Evolutionary conservation across 192 early-diverging fungal genomes (phyloP).

Genomic region (Tieghemiomyces parasiticus): DNA sequence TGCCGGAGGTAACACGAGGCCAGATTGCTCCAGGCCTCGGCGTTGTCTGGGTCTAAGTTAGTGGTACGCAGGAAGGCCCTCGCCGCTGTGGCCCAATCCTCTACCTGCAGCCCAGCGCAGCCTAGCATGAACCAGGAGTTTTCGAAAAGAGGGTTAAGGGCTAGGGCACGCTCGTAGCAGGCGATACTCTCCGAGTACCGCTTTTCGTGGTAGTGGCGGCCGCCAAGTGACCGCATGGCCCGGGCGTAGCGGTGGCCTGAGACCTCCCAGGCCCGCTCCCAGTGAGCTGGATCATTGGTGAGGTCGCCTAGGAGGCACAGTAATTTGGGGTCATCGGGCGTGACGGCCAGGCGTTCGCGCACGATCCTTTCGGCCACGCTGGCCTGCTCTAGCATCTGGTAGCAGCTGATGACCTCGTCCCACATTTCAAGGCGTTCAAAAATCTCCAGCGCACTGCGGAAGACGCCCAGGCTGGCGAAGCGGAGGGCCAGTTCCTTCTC

Average conservation of each 20-base stretch:
- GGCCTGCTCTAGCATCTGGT: constrained; percentile 71
- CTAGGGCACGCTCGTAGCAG: constrained; percentile 66
- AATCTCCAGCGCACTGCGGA: constrained; percentile 86
- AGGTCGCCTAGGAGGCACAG: constrained; percentile 87
- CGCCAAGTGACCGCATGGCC: constrained; percentile 90
- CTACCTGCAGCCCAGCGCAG: constrained; percentile 72
- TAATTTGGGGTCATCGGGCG: constrained; percentile 67
- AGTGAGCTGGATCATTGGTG: constrained; percentile 52
- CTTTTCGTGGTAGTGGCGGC: constrained; percentile 50
- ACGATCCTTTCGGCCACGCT: constrained; percentile 77
- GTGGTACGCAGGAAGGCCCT: constrained; percentile 65
- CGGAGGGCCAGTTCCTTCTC: constrained; percentile 82
- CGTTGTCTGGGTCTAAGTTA: constrained; percentile 57
- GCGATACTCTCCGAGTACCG: constrained; percentile 50
- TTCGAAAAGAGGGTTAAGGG: constrained; percentile 89
- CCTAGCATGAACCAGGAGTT: constrained; percentile 94
- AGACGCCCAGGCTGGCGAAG: constrained; percentile 71
- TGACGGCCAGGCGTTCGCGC: constrained; percentile 37
- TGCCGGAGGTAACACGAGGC: constrained; percentile 64
- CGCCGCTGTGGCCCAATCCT: constrained; percentile 59
- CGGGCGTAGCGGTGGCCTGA: constrained; percentile 69
- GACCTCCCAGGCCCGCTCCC: constrained; percentile 79
- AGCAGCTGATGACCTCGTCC: constrained; percentile 85
- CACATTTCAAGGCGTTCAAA: constrained; percentile 90
- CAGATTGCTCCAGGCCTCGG: constrained; percentile 96